Evolutionary conservation across 805 yeast genomes (phyloP), one percentile per base, ranked within the genome.

Genomic region (Candida alai): DNA sequence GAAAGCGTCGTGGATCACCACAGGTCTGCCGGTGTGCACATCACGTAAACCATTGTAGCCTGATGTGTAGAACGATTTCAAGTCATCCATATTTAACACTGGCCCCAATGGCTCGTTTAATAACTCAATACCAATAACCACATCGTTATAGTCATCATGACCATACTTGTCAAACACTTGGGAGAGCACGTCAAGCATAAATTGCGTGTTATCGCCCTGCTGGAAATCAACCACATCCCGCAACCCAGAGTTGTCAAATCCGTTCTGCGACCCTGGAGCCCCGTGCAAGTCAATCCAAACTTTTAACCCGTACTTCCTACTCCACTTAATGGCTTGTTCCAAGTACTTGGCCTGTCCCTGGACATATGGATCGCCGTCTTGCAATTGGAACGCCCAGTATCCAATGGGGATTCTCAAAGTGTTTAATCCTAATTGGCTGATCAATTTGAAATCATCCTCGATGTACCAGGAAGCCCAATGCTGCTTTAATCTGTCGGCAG

Each of bases 231-330:
- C 52, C 2, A 48, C 24, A 52, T 82, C 96, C 49, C 95, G 74
- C 42, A 75, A 63, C 18, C 97, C 97, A 6, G 95, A 85, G 66
- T 89, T 89, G 60, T 89, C 97, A 52, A 87, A 90, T 10, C 97
- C 97, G 56, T 89, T 89, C 59, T 89, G 97, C 15, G 95, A 84
- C 15, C 96, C 97, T 21, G 96, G 94, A n/a, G 84, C 95, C 42
- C 97, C 97, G 56, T 89, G 97, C 51, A 89, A 61, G 58, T 90
- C 97, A 28, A 89, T 72, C 96, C 96, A 87, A 16, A 78, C 95
- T 52, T 80, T 79, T 43, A 89, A 52, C 25, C 69, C 72, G 44
- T 78, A 51, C 12, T 65, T 62, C 31, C 74, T 57, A 27, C 85
- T 77, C 96, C 96, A 90, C 12, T 54, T 70, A 26, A 89, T 61